Conservation (phyloP, 805 yeast genomes). For the Saccharomycopsis sp. region DNA sequence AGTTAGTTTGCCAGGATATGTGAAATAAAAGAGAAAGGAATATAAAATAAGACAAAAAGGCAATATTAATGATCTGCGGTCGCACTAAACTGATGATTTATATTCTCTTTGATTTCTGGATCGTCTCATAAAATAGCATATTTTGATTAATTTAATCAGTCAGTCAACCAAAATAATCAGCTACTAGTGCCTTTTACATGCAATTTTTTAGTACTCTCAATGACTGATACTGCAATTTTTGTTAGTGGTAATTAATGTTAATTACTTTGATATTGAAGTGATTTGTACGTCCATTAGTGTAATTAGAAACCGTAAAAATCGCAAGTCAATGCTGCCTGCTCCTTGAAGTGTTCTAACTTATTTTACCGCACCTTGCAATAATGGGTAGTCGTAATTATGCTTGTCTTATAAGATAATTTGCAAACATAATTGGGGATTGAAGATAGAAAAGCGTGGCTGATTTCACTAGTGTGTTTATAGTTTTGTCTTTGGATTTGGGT, state of each 20-base stretch:
- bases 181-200: neutral
- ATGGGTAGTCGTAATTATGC: neutral
- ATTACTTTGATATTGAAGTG: neutral
- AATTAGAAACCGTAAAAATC: neutral
- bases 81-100: neutral
- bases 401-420: neutral
- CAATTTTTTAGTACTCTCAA: no score
- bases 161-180: neutral
- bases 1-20: neutral
- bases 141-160: neutral
- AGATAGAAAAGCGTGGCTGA: neutral
- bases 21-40: neutral
- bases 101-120: conserved; percentile 1
- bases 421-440: neutral
- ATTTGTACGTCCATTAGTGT: neutral
- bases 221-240: no score
- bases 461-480: neutral
- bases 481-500: neutral
- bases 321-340: neutral
- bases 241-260: no score
- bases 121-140: neutral
- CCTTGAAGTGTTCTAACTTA: neutral
- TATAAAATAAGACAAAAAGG: neutral
- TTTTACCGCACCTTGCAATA: neutral
- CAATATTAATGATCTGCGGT: neutral